phyloP scores from a whole-genome alignment of 202 grass and related monocot species.

The Musa balbisiana region DNA sequence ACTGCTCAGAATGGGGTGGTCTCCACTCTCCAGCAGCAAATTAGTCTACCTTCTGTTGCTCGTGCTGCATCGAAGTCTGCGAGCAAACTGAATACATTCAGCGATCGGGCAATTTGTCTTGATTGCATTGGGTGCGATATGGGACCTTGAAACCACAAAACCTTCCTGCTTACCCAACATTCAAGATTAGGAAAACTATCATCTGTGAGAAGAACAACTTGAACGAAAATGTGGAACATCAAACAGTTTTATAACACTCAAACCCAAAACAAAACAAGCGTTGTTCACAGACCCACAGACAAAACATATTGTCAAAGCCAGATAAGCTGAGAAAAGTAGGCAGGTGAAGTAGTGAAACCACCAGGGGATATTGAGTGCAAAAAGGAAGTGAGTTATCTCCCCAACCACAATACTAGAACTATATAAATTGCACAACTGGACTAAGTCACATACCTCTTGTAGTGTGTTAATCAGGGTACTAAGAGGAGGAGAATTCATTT shows the following conservation, averaged over 20 bases:
- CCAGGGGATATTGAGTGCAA: background rate
- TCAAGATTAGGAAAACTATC: background rate
- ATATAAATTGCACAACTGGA: constrained; percentile 12
- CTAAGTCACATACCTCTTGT: constrained; percentile 38
- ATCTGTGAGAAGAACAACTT: background rate
- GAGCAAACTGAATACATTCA: constrained; percentile 41
- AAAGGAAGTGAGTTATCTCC: too few relatives aligned
- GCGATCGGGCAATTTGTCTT: constrained; percentile 77
- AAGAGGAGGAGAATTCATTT: constrained; percentile 62
- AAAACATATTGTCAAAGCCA: too few relatives aligned
- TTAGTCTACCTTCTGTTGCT: background rate
- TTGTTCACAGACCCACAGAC: too few relatives aligned
- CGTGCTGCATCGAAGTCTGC: constrained; percentile 18
- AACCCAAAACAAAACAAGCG: too few relatives aligned
- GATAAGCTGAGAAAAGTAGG: too few relatives aligned
- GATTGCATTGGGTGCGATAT: constrained; percentile 63
- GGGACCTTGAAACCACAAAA: constrained; percentile 64
- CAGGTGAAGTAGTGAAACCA: background rate
- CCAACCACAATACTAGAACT: background rate
- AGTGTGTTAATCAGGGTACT: constrained; percentile 54
- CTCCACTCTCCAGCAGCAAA: too few relatives aligned
- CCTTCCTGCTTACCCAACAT: constrained; percentile 50
- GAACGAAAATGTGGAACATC: too few relatives aligned
- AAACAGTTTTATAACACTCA: too few relatives aligned
- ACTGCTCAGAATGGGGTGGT: too few relatives aligned